A percentile compares a stretch with the other conserved stretches of the same genome.
Conservation (phyloP, 2,329 filamentous ascomycete species). For the Aspergillus ruber region DNA sequence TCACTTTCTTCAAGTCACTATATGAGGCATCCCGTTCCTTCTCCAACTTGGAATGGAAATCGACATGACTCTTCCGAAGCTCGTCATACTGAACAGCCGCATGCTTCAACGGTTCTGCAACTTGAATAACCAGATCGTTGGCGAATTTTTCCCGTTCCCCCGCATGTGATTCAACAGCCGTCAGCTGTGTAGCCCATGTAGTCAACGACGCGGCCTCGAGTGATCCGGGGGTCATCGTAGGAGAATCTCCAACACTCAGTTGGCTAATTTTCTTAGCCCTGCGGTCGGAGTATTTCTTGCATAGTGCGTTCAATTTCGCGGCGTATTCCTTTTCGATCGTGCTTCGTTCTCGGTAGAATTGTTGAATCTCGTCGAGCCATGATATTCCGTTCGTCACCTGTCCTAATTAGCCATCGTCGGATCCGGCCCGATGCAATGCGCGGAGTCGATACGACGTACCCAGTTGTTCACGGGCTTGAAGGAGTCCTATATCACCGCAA, state of each 20-base stretch:
- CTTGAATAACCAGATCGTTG: slow-evolving; percentile 66
- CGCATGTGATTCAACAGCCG: slow-evolving; percentile 79
- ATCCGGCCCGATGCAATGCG: slow-evolving; percentile 1
- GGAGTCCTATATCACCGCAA: slow-evolving; percentile 63
- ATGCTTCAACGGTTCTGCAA: slow-evolving; percentile 80
- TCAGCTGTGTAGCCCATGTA: slow-evolving; percentile 92
- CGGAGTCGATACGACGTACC: slow-evolving; percentile 43
- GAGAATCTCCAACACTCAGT: slow-evolving; percentile 88
- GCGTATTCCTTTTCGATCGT: slow-evolving; percentile 96
- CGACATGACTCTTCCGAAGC: slow-evolving; percentile 79
- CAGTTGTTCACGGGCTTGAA: slow-evolving; percentile 93
- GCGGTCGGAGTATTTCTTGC: slow-evolving; percentile 96
- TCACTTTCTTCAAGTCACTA: slow-evolving; percentile 78
- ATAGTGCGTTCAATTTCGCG: slow-evolving; percentile 75
- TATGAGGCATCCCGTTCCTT: slow-evolving; percentile 82
- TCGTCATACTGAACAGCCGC: slow-evolving; percentile 76
- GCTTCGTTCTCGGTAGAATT: slow-evolving; percentile 93
- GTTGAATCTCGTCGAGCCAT: slow-evolving; percentile 95
- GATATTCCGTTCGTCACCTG: slow-evolving; percentile 75
- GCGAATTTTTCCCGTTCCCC: slow-evolving; percentile 83
- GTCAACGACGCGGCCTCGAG: slow-evolving; percentile 94
- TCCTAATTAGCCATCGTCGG: slow-evolving; percentile 13
- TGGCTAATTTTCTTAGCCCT: slow-evolving; percentile 84
- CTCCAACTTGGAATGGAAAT: slow-evolving; percentile 82
- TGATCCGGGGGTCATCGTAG: slow-evolving; percentile 87